phyloP scores from a whole-genome alignment of 2,329 filamentous ascomycete species.

The Ceratocystis colombiana region DNA sequence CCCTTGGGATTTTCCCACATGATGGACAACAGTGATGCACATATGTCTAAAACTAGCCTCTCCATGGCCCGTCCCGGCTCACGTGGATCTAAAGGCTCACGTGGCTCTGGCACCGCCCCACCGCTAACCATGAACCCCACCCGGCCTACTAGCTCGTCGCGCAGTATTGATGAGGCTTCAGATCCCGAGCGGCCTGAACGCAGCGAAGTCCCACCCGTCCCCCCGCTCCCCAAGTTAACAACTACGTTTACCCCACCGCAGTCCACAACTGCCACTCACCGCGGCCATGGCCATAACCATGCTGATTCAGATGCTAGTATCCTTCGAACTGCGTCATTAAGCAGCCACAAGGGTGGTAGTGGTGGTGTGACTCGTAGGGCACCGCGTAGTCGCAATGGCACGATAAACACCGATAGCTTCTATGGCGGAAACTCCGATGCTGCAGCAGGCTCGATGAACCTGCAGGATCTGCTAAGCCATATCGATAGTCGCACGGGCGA shows the following conservation, averaged over 20 bases:
- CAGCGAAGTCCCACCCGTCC: conserved; percentile 45
- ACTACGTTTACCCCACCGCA: conserved; percentile 25
- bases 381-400: conserved; percentile 20
- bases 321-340: conserved; percentile 18
- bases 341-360: conserved; percentile 20
- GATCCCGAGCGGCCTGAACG: conserved; percentile 30
- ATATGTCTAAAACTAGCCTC: conserved; percentile 28
- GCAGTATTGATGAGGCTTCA: conserved; percentile 28
- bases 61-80: conserved; percentile 32
- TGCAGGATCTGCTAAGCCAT: conserved; percentile 41
- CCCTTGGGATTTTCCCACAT: conserved; percentile 30
- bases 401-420: conserved; percentile 19
- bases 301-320: conserved; percentile 21
- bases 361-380: conserved; percentile 14
- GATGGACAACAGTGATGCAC: conserved; percentile 18
- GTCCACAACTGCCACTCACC: conserved; percentile 17
- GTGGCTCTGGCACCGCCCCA: conserved; percentile 20
- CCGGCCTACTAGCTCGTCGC: conserved; percentile 24
- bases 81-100: conserved; percentile 24
- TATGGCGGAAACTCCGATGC: conserved; percentile 17
- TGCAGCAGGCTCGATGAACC: conserved; percentile 35
- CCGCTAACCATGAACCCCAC: conserved; percentile 39
- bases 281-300: conserved; percentile 19
- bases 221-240: conserved; percentile 40
- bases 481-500: conserved; percentile 43